Conservation (phyloP, 108 stramenopile genomes). For the Stephanodiscus triporus region DNA sequence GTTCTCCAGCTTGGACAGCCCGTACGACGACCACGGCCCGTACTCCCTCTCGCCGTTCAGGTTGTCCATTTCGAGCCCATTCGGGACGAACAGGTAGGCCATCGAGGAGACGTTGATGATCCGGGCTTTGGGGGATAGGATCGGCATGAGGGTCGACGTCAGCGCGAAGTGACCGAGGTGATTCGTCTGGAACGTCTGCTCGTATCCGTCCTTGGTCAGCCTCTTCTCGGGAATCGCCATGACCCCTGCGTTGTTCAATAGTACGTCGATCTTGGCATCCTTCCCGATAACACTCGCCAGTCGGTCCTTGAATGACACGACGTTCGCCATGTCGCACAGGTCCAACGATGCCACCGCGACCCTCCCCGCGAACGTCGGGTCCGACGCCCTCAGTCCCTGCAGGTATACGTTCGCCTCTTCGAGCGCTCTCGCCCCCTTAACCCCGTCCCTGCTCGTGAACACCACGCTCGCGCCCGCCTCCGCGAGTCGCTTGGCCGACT, state of each 20-base stretch:
- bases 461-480: constrained; percentile 73
- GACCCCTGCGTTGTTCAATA: constrained; percentile 84
- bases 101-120: constrained; percentile 65
- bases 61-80: constrained; percentile 52
- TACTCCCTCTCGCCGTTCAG: constrained; percentile 57
- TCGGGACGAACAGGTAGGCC: constrained; percentile 47
- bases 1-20: constrained; percentile 64
- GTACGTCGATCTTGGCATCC: constrained; percentile 58
- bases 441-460: constrained; percentile 51
- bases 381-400: constrained; percentile 11
- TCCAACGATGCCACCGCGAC: constrained; percentile 39
- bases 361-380: constrained; percentile 36
- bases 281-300: constrained; percentile 32
- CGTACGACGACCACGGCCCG: constrained; percentile 58
- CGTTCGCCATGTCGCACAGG: constrained; percentile 52
- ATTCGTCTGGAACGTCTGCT: constrained; percentile 72
- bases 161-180: constrained; percentile 81
- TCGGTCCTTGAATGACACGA: constrained; percentile 46
- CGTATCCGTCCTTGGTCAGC: constrained; percentile 67
- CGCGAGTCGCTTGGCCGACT: constrained; percentile 69
- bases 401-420: constrained; percentile 44
- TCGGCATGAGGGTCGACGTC: constrained; percentile 51
- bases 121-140: constrained; percentile 44
- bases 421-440: constrained; percentile 55
- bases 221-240: constrained; percentile 58